A percentile compares a stretch with the other conserved stretches of the same genome.
These are phyloP conservation scores for Dactylis glomerata DNA, from an alignment of 176 grass and related monocot species.

Conservation along the genomic window DNA sequence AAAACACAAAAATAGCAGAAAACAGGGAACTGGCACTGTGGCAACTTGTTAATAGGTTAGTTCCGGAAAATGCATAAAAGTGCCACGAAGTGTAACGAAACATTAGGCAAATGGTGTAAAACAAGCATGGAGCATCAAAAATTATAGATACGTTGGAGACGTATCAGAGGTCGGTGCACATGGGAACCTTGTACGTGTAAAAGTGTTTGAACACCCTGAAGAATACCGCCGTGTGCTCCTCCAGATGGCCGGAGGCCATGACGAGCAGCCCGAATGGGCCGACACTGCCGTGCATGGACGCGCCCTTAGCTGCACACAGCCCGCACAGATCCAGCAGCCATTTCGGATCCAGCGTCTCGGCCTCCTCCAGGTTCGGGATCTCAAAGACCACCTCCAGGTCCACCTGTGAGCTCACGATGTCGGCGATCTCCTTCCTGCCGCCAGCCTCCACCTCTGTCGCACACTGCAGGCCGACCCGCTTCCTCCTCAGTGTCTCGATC, in stretches of 20 bases:
- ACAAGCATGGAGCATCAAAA: too few species aligned
- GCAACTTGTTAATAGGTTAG: too few species aligned
- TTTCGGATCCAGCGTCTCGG: slow-evolving; percentile 33
- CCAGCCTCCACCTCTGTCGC: slow-evolving; percentile 32
- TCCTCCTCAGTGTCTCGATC: slow-evolving; percentile 59
- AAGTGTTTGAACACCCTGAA: slow-evolving; percentile 63
- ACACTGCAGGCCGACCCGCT: slow-evolving; percentile 22
- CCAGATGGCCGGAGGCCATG: slow-evolving; percentile 51
- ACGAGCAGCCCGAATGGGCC: slow-evolving; percentile 77
- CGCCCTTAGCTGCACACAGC: slow-evolving; percentile 41
- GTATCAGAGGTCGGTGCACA: slow-evolving; percentile 80
- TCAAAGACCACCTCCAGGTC: slow-evolving; percentile 60
- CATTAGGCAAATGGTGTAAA: too few species aligned
- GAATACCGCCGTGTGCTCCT: slow-evolving; percentile 63
- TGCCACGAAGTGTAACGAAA: too few species aligned
- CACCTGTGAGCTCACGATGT: slow-evolving; percentile 39
- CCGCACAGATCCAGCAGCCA: slow-evolving; percentile 47
- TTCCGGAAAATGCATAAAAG: too few species aligned
- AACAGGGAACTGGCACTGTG: too few species aligned
- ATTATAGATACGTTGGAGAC: too few species aligned
- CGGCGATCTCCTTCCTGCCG: slow-evolving; percentile 35
- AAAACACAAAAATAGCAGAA: too few species aligned
- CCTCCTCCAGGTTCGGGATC: slow-evolving; percentile 31
- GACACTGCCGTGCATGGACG: slow-evolving; percentile 44
- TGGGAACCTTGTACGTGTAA: slow-evolving; percentile 34